phyloP scores from a whole-genome alignment of 768 basidiomycete genomes.

The Amanita brunnescens region DNA sequence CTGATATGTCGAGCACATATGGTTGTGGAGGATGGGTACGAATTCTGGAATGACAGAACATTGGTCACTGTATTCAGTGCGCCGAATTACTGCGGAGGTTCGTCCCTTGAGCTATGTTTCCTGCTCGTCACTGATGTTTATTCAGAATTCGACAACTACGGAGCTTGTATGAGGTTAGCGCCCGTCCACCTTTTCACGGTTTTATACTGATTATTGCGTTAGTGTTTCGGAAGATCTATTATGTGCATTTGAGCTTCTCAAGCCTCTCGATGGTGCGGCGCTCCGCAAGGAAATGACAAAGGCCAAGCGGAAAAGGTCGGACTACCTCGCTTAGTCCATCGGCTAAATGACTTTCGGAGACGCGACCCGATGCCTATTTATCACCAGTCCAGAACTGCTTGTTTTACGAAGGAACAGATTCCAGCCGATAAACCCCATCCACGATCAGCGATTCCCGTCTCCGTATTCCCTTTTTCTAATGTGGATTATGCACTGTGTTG shows the following conservation, averaged over 20 bases:
- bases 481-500: neutral
- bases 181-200: constrained; percentile 1
- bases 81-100: constrained; percentile 94
- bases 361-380: constrained; percentile 6
- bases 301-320: constrained; percentile 93
- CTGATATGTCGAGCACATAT: constrained; percentile 99
- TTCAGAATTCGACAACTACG: constrained; percentile 90
- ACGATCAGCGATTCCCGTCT: neutral
- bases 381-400: neutral
- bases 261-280: constrained; percentile 90
- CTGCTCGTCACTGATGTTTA: constrained; percentile 11
- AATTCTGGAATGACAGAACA: constrained; percentile 99
- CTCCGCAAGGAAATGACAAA: constrained; percentile 98
- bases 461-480: neutral
- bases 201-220: constrained; percentile 11
- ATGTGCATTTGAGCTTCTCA: constrained; percentile 95
- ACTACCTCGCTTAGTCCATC: constrained; percentile 5
- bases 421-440: neutral
- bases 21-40: constrained; percentile 99
- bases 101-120: constrained; percentile 23
- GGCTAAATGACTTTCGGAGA: constrained; percentile 10
- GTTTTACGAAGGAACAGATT: constrained; percentile 1
- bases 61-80: constrained; percentile 98
- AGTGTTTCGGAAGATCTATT: constrained; percentile 96
- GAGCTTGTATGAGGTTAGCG: constrained; percentile 84